Base-by-base conservation (phyloP, 169 alveolate species). In the Ichthyophthirius multifiliis region DNA sequence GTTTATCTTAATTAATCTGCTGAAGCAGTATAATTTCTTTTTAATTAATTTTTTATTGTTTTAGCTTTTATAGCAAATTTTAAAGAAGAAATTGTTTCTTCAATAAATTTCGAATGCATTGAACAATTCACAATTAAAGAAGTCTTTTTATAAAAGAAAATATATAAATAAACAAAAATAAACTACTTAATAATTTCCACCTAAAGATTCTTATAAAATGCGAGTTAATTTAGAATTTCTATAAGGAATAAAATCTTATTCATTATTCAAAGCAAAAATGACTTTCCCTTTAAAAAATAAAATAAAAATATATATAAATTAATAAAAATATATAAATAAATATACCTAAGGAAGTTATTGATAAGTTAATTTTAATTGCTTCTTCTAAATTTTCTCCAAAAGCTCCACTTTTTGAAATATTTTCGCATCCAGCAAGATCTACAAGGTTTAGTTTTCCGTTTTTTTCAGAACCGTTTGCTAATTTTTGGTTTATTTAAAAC, bases 391-490 rank as follows among this genome's bases (percentile, higher is more conserved):
- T n/a, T n/a, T n/a, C n/a, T n/a, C n/a, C n/a, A n/a, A n/a, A n/a
- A n/a, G n/a, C n/a, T n/a, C n/a, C n/a, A n/a, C n/a, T n/a, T n/a
- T n/a, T n/a, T n/a, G n/a, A n/a, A n/a, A n/a, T n/a, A n/a, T n/a
- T n/a, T n/a, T n/a, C n/a, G n/a, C n/a, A n/a, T n/a, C 96, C 96
- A 2, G 96, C 96, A 43, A 93, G 77, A 90, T 93, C 96, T 5
- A 91, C 93, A 73, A 88, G 71, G 82, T 93, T 88, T 6, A 97
- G 82, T 65, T 86, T 93, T 37, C 98, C 97, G 37, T 86, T 86
- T 80, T 91, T 94, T 18, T 89, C 88, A 41, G 92, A 73, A 35
- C 91, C 96, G 27, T 84, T 91, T 15, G 83, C 47, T 47, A 83
- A 80, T n/a, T 84, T 89, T 74, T 90, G 90, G n/a, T 82, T 78